Evolutionary conservation across 1,284 basidiomycete genomes (phyloP).

Genomic region (Inonotus obliquus): DNA sequence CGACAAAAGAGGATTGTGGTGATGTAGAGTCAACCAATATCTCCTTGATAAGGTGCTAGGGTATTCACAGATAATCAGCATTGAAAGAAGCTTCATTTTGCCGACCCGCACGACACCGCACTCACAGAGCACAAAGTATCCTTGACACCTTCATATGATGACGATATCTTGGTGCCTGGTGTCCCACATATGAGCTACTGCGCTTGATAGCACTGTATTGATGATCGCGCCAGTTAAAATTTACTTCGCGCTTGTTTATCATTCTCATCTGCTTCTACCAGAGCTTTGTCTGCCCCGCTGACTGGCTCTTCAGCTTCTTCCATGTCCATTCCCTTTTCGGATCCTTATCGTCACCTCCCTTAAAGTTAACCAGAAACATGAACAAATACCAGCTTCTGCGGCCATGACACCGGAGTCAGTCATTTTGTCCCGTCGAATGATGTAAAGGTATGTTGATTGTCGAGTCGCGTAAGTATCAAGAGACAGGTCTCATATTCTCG

Average conservation of each 20-base stretch:
- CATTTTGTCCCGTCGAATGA: neutral
- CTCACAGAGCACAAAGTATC: no score
- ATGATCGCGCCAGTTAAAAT: no score
- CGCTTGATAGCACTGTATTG: no score
- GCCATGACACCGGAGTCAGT: neutral
- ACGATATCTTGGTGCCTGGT: no score
- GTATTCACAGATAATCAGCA: neutral
- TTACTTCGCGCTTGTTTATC: conserved; percentile 48
- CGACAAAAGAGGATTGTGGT: conserved; percentile 14
- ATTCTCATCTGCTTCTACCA: conserved; percentile 35
- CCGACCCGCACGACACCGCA: no score
- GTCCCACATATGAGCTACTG: no score
- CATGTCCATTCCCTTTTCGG: conserved; percentile 25
- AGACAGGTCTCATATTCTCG: neutral
- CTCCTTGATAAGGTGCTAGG: conserved; percentile 2
- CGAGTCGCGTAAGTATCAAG: neutral
- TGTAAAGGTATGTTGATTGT: neutral
- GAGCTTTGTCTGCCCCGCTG: conserved; percentile 22
- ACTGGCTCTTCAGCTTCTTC: conserved; percentile 41
- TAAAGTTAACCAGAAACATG: no score
- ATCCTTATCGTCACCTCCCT: conserved; percentile 23
- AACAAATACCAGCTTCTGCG: neutral
- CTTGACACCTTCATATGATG: neutral
- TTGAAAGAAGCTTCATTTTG: neutral
- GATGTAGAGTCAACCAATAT: conserved; percentile 14